Evolutionary conservation across 352 stramenopile species (phyloP).

Genomic region (Phytophthora aleatoria): DNA sequence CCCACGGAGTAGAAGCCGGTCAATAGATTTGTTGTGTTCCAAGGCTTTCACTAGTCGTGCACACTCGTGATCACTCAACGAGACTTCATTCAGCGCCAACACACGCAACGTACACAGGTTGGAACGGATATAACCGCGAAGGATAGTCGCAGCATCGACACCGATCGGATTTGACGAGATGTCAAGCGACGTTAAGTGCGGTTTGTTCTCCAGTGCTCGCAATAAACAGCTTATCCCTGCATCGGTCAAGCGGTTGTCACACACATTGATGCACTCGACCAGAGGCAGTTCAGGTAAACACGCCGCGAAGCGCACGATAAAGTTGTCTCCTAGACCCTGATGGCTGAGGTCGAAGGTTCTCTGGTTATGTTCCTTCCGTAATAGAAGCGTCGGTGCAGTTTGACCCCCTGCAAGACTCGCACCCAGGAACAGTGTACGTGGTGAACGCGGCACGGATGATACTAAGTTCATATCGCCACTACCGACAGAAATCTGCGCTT

Average conservation of each 20-base stretch:
- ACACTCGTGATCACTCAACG: conserved; percentile 72
- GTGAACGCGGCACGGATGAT: conserved; percentile 44
- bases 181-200: conserved; percentile 60
- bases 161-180: conserved; percentile 71
- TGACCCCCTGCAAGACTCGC: conserved; percentile 53
- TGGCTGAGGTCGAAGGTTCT: conserved; percentile 60
- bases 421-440: conserved; percentile 53
- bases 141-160: conserved; percentile 40
- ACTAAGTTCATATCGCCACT: conserved; percentile 2
- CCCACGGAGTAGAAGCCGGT: conserved; percentile 57
- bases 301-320: conserved; percentile 60
- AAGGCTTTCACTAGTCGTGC: conserved; percentile 72
- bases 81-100: conserved; percentile 56
- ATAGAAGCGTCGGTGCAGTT: conserved; percentile 47
- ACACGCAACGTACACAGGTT: conserved; percentile 63
- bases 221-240: conserved; percentile 53
- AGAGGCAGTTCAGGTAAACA: conserved; percentile 66
- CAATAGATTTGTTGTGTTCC: conserved; percentile 76
- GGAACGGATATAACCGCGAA: conserved; percentile 68
- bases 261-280: conserved; percentile 69
- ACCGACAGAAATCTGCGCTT: conserved; percentile 26
- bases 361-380: conserved; percentile 51
- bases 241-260: conserved; percentile 65
- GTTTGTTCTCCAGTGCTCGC: conserved; percentile 69
- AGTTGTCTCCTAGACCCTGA: conserved; percentile 66